phyloP scores from a whole-genome alignment of 805 yeast genomes.

The Lachancea quebecensis region DNA sequence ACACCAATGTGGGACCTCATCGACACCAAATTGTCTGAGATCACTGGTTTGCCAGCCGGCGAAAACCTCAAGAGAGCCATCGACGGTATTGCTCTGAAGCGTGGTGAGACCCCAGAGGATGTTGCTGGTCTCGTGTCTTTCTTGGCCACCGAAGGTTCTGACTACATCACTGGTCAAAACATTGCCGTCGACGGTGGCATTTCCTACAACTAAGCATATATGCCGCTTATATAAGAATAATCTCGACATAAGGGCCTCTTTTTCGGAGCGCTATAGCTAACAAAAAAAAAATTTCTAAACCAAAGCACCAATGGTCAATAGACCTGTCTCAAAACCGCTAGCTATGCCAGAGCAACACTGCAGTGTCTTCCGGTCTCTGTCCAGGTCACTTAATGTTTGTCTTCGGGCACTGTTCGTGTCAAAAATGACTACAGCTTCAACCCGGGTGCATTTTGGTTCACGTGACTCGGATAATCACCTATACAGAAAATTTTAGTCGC shows the following conservation, averaged over 20 bases:
- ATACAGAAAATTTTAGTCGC: no score
- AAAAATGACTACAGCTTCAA: no score
- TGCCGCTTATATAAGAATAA: not conserved
- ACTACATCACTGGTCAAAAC: conserved; percentile 33
- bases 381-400: no score
- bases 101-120: conserved; percentile 34
- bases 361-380: no score
- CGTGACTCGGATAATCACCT: no score
- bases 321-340: not conserved
- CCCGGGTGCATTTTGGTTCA: no score
- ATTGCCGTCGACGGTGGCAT: conserved; percentile 36
- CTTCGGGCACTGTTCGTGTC: not conserved
- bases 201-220: conserved; percentile 7
- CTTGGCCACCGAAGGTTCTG: conserved; percentile 33
- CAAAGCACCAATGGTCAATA: no score
- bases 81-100: conserved; percentile 30
- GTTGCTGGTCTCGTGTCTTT: conserved; percentile 33
- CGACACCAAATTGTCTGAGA: conserved; percentile 22
- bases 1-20: conserved; percentile 34
- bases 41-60: conserved; percentile 26
- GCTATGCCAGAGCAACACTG: no score
- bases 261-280: not conserved
- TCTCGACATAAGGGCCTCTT: not conserved
- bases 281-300: no score
- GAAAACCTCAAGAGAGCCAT: conserved; percentile 22